Conservation (phyloP, 106 monocot species). For the Allium fistulosum region DNA sequence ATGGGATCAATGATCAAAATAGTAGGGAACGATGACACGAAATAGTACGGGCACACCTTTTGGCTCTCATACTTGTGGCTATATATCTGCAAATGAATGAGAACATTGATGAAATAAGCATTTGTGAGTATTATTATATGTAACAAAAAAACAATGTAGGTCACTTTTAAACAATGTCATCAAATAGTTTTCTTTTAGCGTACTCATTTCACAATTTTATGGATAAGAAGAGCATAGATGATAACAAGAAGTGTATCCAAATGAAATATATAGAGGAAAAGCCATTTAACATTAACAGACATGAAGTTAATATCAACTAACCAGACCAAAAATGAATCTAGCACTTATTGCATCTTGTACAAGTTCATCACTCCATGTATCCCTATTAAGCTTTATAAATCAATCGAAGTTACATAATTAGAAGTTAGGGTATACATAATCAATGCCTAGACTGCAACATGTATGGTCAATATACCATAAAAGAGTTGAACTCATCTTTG, state of each 20-base stretch:
- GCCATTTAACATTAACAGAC: background rate
- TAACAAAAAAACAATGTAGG: background rate
- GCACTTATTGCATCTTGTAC: background rate
- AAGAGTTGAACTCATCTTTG: conserved; percentile 1
- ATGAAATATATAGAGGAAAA: background rate
- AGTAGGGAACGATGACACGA: background rate
- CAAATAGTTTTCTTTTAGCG: too few relatives aligned
- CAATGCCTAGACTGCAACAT: background rate
- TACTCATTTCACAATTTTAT: background rate
- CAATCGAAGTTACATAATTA: background rate
- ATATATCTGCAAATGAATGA: background rate
- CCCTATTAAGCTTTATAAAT: conserved; percentile 11
- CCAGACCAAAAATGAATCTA: conserved; percentile 4
- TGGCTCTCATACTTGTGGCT: background rate
- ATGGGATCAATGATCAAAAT: conserved; percentile 4
- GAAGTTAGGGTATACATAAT: background rate
- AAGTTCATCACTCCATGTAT: background rate
- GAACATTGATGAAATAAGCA: background rate
- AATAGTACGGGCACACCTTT: conserved; percentile 5
- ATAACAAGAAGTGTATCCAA: background rate
- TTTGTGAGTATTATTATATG: background rate
- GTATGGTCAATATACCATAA: background rate
- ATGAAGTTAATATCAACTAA: background rate
- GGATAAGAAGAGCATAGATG: background rate
- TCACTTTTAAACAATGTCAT: too few relatives aligned